Conservation (phyloP, 768 basidiomycete genomes). For the Lentinula edodes region DNA sequence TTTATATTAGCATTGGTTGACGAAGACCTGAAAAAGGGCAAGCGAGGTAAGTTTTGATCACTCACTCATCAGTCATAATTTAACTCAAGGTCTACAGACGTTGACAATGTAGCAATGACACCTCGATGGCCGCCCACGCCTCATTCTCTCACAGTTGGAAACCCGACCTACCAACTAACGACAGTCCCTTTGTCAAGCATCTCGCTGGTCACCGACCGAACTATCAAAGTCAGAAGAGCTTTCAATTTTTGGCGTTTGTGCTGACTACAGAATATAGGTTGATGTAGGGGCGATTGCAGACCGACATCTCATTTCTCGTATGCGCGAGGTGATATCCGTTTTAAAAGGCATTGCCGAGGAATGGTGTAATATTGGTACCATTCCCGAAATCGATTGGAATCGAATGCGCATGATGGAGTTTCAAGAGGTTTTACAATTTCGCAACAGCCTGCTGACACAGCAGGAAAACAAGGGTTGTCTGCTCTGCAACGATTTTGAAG, state of each 20-base stretch:
- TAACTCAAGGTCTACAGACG: slow-evolving; percentile 35
- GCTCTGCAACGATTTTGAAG: slow-evolving; percentile 60
- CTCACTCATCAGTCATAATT: background rate
- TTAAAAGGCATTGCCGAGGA: slow-evolving; percentile 50
- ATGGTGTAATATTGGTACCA: slow-evolving; percentile 39
- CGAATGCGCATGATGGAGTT: slow-evolving; percentile 85
- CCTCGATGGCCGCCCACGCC: slow-evolving; percentile 76
- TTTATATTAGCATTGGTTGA: slow-evolving; percentile 71
- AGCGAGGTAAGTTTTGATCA: slow-evolving; percentile 36
- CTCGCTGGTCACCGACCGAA: slow-evolving; percentile 62
- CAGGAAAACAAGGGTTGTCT: slow-evolving; percentile 44
- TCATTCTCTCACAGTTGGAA: slow-evolving; percentile 36
- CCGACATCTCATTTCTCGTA: slow-evolving; percentile 52
- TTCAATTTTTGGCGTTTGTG: slow-evolving; percentile 1
- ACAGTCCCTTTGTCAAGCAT: slow-evolving; percentile 70
- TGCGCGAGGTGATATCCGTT: slow-evolving; percentile 49
- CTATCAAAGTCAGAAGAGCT: slow-evolving; percentile 53
- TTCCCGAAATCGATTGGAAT: slow-evolving; percentile 84
- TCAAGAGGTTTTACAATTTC: slow-evolving; percentile 68
- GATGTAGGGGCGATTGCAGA: slow-evolving; percentile 68
- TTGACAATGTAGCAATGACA: slow-evolving; percentile 49
- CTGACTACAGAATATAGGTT: slow-evolving; percentile 37
- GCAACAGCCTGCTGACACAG: slow-evolving; percentile 43
- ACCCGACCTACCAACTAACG: slow-evolving; percentile 61
- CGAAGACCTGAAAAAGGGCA: slow-evolving; percentile 48